These are phyloP conservation scores for Cystofilobasidium ferigula DNA, from an alignment of 768 basidiomycete genomes.

Conservation along the genomic window DNA sequence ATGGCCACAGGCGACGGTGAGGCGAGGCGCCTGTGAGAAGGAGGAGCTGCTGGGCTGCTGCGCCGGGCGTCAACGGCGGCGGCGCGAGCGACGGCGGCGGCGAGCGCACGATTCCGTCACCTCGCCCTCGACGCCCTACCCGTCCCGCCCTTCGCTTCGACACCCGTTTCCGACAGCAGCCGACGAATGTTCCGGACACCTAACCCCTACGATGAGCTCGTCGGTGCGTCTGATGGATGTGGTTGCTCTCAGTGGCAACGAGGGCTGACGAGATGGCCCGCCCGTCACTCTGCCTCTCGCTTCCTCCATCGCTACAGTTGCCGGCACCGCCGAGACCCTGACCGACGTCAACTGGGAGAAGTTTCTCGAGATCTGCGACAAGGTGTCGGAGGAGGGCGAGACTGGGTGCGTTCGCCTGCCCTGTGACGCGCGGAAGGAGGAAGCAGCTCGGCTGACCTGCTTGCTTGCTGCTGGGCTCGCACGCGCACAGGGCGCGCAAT, in stretches of 20 bases:
- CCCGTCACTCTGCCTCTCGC: background rate
- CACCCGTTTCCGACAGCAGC: background rate
- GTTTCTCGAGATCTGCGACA: constrained; percentile 88
- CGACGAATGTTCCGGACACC: constrained; percentile 31
- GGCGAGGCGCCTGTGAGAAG: no score
- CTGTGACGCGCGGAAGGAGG: background rate
- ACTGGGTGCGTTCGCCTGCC: constrained; percentile 54
- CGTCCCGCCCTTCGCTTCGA: no score
- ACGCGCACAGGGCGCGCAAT: constrained; percentile 61
- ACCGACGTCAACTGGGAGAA: constrained; percentile 93
- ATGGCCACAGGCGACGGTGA: no score
- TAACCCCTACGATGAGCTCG: constrained; percentile 82
- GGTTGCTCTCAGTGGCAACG: background rate
- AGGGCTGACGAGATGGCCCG: constrained; percentile 9
- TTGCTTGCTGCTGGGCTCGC: background rate
- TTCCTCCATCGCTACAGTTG: constrained; percentile 45
- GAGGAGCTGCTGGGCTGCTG: no score
- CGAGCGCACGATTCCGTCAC: no score
- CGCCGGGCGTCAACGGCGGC: no score
- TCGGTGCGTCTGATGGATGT: constrained; percentile 50
- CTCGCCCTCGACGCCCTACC: no score
- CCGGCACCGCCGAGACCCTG: constrained; percentile 95
- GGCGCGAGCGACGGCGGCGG: no score
- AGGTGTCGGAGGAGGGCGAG: constrained; percentile 80
- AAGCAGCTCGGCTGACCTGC: background rate